Evolutionary conservation across 345 rosid genomes (phyloP), one percentile per base, ranked within the genome.

Genomic region (Rhizophora mangle): DNA sequence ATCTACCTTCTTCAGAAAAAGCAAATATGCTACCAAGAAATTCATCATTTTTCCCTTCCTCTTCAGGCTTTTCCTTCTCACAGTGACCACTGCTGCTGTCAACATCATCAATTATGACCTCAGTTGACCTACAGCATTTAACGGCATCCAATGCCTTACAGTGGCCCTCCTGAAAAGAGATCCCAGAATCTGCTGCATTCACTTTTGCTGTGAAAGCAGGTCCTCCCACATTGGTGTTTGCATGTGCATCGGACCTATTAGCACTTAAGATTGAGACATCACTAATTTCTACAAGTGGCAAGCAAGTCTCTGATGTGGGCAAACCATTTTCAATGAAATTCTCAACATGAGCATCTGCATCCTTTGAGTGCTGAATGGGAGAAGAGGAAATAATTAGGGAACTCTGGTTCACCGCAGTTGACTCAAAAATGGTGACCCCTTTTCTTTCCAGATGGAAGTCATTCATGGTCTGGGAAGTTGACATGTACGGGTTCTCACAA

Each of bases 381-480:
- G 74, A 62, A 68, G 78, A 71, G 10, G 54, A 61, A 68, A 60
- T 30, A 63, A 67, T 47, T 56, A 76, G 56, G 21, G 85, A 76
- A 37, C 74, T 76, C 68, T 68, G 76, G 71, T 72, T 61, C 65
- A 65, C n/a, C 54, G 43, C 16, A 22, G 77, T 65, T 15, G 78
- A 68, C 72, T 80, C 86, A 63, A 82, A 70, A 67, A 70, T 65
- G 60, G 69, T 53, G 53, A 60, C 66, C 69, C 75, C 79, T 74
- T 71, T 81, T 74, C 57, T 81, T 67, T 79, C 85, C 43, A n/a
- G 72, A 83, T 77, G 79, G 68, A 73, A 68, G 69, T 82, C 94
- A 78, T 84, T 82, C 72, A 74, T 29, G 62, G 73, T 67, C 65
- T 84, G 89, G 81, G 78, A 75, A 57, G 74, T 66, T 37, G 79